Conservation (phyloP, 129 eudicot genomes). For the carrot (Daucus carota) region DNA sequence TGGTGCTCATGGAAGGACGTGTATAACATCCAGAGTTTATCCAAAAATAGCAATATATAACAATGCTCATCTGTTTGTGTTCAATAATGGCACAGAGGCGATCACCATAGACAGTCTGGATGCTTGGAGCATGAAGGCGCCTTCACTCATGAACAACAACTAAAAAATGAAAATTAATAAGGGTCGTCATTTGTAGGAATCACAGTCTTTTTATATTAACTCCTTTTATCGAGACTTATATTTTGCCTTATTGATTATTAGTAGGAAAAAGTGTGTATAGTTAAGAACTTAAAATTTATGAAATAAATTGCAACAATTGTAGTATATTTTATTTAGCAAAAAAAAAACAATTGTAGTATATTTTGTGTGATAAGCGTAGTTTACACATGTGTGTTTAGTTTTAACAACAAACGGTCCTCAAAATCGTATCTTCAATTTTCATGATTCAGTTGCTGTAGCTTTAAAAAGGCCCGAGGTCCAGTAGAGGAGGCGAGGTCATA, state of each 20-base stretch:
- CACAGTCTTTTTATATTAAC: not conserved
- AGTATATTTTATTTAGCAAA: too few species aligned
- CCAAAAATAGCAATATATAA: conserved; percentile 33
- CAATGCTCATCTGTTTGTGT: conserved; percentile 43
- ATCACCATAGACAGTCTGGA: conserved; percentile 32
- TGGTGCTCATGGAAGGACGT: conserved; percentile 47
- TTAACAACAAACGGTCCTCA: too few species aligned
- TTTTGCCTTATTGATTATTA: not conserved
- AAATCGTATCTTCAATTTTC: too few species aligned
- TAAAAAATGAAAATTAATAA: too few species aligned
- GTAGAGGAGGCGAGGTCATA: too few species aligned
- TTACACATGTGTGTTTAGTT: too few species aligned
- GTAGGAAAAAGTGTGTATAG: not conserved
- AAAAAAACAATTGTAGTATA: too few species aligned
- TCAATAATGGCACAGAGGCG: conserved; percentile 55
- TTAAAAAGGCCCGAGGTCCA: too few species aligned
- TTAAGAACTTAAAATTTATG: not conserved
- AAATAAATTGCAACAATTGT: not conserved
- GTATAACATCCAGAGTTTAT: conserved; percentile 59
- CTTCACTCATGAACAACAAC: conserved; percentile 21
- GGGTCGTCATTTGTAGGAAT: not conserved
- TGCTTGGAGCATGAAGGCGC: conserved; percentile 61
- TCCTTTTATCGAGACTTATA: not conserved
- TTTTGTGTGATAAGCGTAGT: too few species aligned
- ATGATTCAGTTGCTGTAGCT: too few species aligned